phyloP scores from a whole-genome alignment of 2,329 filamentous ascomycete species.

The Zymoseptoria passerinii region DNA sequence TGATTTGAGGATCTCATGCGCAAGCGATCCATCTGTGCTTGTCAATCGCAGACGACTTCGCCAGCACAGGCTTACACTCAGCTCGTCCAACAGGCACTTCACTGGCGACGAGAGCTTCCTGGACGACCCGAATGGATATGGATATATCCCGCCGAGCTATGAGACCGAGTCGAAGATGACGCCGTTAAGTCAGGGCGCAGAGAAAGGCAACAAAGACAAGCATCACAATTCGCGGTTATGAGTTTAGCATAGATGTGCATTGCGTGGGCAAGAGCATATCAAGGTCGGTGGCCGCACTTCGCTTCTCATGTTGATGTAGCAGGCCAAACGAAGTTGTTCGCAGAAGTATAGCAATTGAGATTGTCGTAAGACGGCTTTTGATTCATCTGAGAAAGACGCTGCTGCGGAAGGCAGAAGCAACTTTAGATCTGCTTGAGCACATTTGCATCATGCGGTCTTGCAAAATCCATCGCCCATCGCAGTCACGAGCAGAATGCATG shows the following conservation, averaged over 20 bases:
- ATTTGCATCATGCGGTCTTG: slow-evolving; percentile 6
- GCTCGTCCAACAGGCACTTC: slow-evolving; percentile 38
- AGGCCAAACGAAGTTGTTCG: neutral
- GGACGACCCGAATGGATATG: slow-evolving; percentile 30
- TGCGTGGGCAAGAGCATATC: neutral
- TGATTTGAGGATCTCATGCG: no score
- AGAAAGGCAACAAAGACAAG: slow-evolving; percentile 6
- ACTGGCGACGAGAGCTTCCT: slow-evolving; percentile 52
- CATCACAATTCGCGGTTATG: slow-evolving; percentile 14
- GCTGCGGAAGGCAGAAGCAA: slow-evolving; percentile 12
- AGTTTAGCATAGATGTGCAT: neutral
- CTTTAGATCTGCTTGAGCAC: slow-evolving; percentile 3
- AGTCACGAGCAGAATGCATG: slow-evolving; percentile 4
- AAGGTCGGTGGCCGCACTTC: neutral
- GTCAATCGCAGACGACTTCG: slow-evolving; percentile 3
- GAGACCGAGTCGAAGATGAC: slow-evolving; percentile 6
- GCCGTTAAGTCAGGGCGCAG: slow-evolving; percentile 1
- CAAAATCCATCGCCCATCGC: slow-evolving; percentile 4
- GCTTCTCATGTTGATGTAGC: neutral
- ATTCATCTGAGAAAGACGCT: slow-evolving; percentile 8
- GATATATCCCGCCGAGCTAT: slow-evolving; percentile 26
- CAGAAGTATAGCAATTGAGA: neutral
- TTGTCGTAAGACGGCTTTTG: slow-evolving; percentile 1
- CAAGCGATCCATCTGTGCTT: neutral
- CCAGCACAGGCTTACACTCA: slow-evolving; percentile 10